A percentile compares a stretch with the other conserved stretches of the same genome.
Conservation (phyloP, 2,329 filamentous ascomycete species). For the Zymoseptoria crescenta region DNA sequence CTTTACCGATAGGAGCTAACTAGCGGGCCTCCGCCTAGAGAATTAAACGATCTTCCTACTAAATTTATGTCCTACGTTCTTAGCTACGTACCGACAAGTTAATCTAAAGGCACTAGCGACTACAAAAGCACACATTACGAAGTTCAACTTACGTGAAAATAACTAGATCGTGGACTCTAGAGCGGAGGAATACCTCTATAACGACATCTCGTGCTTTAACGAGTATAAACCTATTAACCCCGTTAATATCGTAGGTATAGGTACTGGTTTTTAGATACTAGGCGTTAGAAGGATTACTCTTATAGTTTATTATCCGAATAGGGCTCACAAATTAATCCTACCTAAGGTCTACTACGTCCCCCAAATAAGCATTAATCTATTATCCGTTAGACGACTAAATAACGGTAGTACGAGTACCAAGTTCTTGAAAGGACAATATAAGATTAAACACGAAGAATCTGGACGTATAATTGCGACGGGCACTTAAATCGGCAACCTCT, state of each 20-base stretch:
- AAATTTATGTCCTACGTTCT: neutral
- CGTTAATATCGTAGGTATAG: neutral
- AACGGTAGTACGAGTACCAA: neutral
- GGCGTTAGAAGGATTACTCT: neutral
- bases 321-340: neutral
- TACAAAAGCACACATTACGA: neutral
- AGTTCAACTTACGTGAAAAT: neutral
- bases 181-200: neutral
- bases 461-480: neutral
- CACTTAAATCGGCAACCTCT: neutral
- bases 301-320: neutral
- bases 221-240: neutral
- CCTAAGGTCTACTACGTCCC: neutral
- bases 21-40: constrained; percentile 1
- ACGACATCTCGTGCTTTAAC: neutral
- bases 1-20: neutral
- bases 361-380: neutral
- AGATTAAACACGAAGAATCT: neutral
- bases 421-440: neutral
- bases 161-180: too few relatives aligned
- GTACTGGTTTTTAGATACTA: neutral
- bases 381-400: neutral
- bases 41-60: too few relatives aligned
- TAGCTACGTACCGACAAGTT: neutral
- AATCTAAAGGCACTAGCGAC: too few relatives aligned